phyloP scores from a whole-genome alignment of 139 green algal genomes.

The Deuterostichococcus epilithicus region DNA sequence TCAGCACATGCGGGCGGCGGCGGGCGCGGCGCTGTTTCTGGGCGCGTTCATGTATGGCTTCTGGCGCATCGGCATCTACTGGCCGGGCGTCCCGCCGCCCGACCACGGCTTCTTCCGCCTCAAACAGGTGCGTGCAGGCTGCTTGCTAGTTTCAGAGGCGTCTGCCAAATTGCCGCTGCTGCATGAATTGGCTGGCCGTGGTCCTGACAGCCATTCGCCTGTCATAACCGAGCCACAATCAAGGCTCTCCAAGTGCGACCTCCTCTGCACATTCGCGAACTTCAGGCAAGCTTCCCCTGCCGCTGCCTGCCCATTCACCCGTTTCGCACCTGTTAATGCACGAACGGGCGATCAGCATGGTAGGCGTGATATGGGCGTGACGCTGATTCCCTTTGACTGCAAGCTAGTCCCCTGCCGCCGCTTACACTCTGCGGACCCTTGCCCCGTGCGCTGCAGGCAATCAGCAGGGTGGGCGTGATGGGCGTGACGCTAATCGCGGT shows the following conservation, averaged over 20 bases:
- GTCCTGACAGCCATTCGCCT: no score
- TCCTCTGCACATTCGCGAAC: not conserved
- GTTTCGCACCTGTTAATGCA: no score
- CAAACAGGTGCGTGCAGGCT: constrained; percentile 26
- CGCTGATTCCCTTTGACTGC: no score
- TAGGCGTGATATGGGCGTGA: constrained; percentile 3
- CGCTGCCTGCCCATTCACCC: not conserved
- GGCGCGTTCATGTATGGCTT: constrained; percentile 60
- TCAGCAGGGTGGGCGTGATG: constrained; percentile 84
- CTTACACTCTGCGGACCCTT: not conserved
- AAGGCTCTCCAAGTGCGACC: not conserved
- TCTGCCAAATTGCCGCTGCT: no score
- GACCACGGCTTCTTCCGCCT: constrained; percentile 22
- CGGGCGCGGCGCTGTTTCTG: constrained; percentile 23
- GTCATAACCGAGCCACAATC: no score
- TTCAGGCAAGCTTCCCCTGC: not conserved
- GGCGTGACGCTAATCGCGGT: constrained; percentile 89
- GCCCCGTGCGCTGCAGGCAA: constrained; percentile 37
- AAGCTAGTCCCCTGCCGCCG: not conserved
- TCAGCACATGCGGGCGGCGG: constrained; percentile 19
- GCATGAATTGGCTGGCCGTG: no score
- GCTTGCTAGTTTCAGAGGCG: no score
- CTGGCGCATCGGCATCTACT: constrained; percentile 63
- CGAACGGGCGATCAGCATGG: not conserved
- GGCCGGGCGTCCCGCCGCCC: constrained; percentile 51